phyloP scores from a whole-genome alignment of 495 filamentous ascomycete genomes.

The Xanthoparmelia taractica region DNA sequence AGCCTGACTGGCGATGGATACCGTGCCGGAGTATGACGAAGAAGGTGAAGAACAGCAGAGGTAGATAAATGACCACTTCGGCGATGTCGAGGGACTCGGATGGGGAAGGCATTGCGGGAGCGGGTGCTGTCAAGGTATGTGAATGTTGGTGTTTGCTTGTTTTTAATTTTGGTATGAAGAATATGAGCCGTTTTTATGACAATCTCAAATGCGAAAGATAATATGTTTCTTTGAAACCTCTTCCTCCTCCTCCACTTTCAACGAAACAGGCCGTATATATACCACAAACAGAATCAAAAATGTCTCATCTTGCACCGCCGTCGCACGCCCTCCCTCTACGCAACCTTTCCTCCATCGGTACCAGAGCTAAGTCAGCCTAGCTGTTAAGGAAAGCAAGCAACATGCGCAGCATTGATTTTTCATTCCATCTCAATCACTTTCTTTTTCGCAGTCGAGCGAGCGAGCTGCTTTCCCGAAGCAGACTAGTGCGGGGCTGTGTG shows the following conservation, averaged over 20 bases:
- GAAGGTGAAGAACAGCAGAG: constrained; percentile 12
- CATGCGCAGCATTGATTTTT: too few relatives aligned
- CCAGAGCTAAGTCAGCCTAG: too few relatives aligned
- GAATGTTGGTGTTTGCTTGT: background rate
- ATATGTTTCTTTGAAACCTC: background rate
- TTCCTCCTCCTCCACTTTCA: background rate
- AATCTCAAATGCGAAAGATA: background rate
- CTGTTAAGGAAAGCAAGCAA: too few relatives aligned
- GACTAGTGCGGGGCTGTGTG: background rate
- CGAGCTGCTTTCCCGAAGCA: background rate
- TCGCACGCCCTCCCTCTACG: too few relatives aligned
- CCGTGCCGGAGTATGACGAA: constrained; percentile 21
- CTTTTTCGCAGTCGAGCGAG: too few relatives aligned
- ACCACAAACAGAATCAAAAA: too few relatives aligned
- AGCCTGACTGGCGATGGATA: constrained; percentile 15
- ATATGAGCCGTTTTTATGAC: background rate
- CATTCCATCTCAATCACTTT: too few relatives aligned
- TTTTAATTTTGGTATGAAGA: background rate
- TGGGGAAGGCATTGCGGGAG: constrained; percentile 5
- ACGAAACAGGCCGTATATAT: background rate
- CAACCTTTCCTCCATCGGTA: too few relatives aligned
- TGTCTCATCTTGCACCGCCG: background rate
- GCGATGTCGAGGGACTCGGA: constrained; percentile 19
- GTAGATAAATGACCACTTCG: constrained; percentile 20
- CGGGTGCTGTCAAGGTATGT: background rate